Evolutionary conservation across 768 basidiomycete species (phyloP), one percentile per base, ranked within the genome.

Genomic region (Lyophyllum shimeji): DNA sequence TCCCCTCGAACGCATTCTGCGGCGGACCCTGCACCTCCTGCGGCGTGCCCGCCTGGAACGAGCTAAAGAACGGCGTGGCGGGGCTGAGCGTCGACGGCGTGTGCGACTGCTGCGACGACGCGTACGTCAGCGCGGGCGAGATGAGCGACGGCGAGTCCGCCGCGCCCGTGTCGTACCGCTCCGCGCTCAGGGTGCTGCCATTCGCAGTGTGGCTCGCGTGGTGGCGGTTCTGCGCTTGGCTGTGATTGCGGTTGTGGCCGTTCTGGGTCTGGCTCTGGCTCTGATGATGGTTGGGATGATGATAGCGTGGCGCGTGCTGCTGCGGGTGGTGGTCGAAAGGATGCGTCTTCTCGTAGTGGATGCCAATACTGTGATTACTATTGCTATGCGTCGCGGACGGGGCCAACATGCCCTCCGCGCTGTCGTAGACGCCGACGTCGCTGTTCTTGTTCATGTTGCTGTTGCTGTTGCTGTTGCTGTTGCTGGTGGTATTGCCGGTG

Each of bases 61-160:
- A 81, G 24, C 82, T 81, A 69, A 87, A 84, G 71, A 87, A 89
- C 11, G 86, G 86, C 11, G 86, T 89, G 11, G 85, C 80, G 17
- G 87, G 87, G 64, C 87, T 88, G 52, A 87, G 74, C 25, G 84
- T 86, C 37, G 84, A 82, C 15, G 85, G 82, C 24, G 86, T 76
- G 54, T 77, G 84, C 13, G 74, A 82, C 17, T 52, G 42, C 42
- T 76, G 82, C 40, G 76, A 83, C n/a, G 84, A 83, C 11, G 34
- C 15, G 63, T 84, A 89, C 15, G 84, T 88, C 56, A 89, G 75
- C 7, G 86, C 80, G 9, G 87, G 87, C 3, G 87, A 88, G 23
- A 86, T 77, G 51, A 85, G 72, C 39, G 80, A 74, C 1, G 86
- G 82, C 12, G 70, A 59, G 42, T 50, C 48, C 47, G 42, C 23